phyloP scores from a whole-genome alignment of 2,329 filamentous ascomycete genomes.

The Colletotrichum cordylinicola region DNA sequence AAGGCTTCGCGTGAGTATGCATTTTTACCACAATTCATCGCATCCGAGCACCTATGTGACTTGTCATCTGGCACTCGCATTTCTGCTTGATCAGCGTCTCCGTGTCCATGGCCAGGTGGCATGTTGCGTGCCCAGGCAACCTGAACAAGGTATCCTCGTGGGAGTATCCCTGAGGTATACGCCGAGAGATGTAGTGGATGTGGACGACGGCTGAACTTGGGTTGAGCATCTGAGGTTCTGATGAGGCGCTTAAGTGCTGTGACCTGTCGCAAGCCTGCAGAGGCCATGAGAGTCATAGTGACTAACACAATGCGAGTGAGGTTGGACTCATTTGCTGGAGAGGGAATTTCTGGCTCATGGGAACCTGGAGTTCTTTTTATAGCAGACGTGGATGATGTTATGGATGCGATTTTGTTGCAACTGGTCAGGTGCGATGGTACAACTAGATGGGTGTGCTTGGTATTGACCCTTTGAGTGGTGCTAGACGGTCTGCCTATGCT shows the following conservation, averaged over 20 bases:
- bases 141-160: background rate
- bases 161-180: fast-evolving
- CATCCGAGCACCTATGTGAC: no score
- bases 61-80: background rate
- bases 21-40: background rate
- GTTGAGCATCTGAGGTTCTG: fast-evolving
- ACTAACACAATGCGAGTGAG: no score
- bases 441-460: no score
- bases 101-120: background rate
- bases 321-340: no score
- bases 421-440: no score
- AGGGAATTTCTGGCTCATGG: background rate
- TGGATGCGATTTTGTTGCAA: background rate
- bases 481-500: no score
- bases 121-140: background rate
- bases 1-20: background rate
- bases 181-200: background rate
- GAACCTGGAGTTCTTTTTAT: background rate
- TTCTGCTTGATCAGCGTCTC: background rate
- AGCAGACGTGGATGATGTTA: fast-evolving
- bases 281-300: no score
- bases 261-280: background rate
- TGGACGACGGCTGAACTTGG: background rate
- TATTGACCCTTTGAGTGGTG: no score
- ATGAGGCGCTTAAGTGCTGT: fast-evolving